Conservation (phyloP, 768 basidiomycete species). For the Neoboletus subvelutipes region DNA sequence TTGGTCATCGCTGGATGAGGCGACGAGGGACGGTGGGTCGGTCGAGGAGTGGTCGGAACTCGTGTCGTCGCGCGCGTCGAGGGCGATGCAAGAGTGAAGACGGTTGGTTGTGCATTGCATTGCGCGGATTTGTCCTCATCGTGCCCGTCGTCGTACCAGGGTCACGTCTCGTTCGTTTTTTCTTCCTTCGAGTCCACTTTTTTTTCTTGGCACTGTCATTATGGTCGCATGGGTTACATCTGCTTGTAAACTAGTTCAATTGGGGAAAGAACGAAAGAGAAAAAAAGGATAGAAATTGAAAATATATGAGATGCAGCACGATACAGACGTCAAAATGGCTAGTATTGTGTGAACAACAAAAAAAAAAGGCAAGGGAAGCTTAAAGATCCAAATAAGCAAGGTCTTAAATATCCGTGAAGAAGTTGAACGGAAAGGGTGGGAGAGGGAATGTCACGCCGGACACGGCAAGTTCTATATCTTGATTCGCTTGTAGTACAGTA, state of each 20-base stretch:
- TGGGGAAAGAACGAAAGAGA: background rate
- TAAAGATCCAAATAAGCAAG: constrained; percentile 29
- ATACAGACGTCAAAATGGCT: constrained; percentile 17
- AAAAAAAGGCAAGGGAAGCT: background rate
- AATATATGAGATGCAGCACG: constrained; percentile 18
- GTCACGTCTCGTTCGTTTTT: background rate
- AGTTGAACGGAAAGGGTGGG: background rate
- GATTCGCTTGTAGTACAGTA: constrained; percentile 76
- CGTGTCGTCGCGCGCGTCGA: constrained; percentile 8
- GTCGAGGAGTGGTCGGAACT: constrained; percentile 19
- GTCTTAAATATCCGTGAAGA: constrained; percentile 19
- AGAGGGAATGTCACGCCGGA: background rate
- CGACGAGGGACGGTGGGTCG: background rate
- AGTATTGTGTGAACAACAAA: constrained; percentile 10
- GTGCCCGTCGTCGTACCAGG: background rate
- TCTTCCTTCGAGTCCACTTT: background rate
- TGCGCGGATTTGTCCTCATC: too few relatives aligned
- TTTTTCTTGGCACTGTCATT: constrained; percentile 13
- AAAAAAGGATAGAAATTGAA: background rate
- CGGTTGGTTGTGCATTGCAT: background rate
- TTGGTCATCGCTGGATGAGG: constrained; percentile 19
- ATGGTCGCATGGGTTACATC: constrained; percentile 26
- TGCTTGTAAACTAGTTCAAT: constrained; percentile 29
- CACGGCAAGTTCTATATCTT: constrained; percentile 16
- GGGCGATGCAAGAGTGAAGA: constrained; percentile 21